These are phyloP conservation scores for Corylus heterophylla DNA, from an alignment of 306 rosid species.

Conservation along the genomic window DNA sequence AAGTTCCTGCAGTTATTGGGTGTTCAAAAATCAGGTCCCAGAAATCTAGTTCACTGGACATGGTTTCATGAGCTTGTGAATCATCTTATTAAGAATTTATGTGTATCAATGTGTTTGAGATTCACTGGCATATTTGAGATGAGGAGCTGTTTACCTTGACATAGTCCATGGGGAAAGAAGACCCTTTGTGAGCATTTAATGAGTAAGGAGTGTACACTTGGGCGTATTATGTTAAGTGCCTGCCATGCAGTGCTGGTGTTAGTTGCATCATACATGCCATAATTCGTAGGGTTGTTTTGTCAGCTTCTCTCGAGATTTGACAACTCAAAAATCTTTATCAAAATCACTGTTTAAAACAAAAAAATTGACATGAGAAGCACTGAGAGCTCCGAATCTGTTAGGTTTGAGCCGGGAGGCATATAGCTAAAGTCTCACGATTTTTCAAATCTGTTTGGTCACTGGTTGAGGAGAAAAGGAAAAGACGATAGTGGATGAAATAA, in stretches of 20 bases:
- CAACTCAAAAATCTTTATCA: neutral
- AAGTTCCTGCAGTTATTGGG: neutral
- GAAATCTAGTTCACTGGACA: neutral
- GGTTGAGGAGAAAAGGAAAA: neutral
- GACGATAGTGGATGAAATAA: constrained; percentile 1
- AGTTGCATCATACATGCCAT: neutral
- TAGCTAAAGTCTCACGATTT: neutral
- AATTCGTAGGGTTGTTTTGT: neutral
- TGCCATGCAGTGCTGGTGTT: neutral
- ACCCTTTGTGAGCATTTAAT: neutral
- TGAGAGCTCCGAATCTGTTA: neutral
- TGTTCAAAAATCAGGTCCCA: neutral
- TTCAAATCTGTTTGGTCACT: neutral
- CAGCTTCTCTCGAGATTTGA: neutral
- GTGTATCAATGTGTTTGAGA: neutral
- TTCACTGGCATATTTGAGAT: neutral
- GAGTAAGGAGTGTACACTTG: neutral
- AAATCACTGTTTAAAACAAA: neutral
- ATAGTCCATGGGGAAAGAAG: neutral
- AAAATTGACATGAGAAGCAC: neutral
- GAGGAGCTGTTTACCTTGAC: neutral
- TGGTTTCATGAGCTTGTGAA: constrained; percentile 2
- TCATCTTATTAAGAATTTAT: neutral
- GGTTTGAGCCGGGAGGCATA: neutral
- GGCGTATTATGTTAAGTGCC: neutral